Conservation (phyloP, 2,329 filamentous ascomycete genomes). For the Talaromyces islandicus region DNA sequence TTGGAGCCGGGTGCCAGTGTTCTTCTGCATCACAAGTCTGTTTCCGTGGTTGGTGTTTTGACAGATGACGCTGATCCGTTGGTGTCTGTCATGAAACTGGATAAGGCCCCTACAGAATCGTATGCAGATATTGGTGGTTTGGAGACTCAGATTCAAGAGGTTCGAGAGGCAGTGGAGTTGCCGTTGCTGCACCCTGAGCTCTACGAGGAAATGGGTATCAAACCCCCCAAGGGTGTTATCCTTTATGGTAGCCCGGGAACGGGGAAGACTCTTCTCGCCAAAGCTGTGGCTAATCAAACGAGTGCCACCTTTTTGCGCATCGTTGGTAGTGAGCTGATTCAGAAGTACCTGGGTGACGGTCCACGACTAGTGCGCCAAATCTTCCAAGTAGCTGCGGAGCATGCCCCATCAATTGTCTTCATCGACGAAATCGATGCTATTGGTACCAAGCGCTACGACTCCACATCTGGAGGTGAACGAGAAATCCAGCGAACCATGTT, state of each 20-base stretch:
- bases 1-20: constrained; percentile 95
- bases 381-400: constrained; percentile 84
- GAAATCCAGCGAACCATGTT: constrained; percentile 98
- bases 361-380: constrained; percentile 92
- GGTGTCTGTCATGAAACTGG: constrained; percentile 98
- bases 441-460: constrained; percentile 97
- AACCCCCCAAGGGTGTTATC: constrained; percentile 98
- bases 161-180: constrained; percentile 92
- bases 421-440: constrained; percentile 99
- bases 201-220: constrained; percentile 99
- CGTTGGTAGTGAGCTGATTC: constrained; percentile 93
- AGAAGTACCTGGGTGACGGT: constrained; percentile 97
- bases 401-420: constrained; percentile 95
- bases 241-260: constrained; percentile 96
- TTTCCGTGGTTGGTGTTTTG: constrained; percentile 93
- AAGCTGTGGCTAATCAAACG: constrained; percentile 98
- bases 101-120: constrained; percentile 96
- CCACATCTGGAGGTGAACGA: constrained; percentile 90
- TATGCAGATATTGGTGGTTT: constrained; percentile 98
- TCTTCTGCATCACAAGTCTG: constrained; percentile 92
- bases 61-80: constrained; percentile 94
- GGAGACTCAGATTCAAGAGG: constrained; percentile 93
- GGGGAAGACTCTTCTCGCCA: constrained; percentile 91
- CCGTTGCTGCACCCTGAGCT: constrained; percentile 92
- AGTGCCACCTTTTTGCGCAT: constrained; percentile 97